Base-by-base conservation (phyloP, 2,329 filamentous ascomycete genomes). In the Raffaelea arxii region DNA sequence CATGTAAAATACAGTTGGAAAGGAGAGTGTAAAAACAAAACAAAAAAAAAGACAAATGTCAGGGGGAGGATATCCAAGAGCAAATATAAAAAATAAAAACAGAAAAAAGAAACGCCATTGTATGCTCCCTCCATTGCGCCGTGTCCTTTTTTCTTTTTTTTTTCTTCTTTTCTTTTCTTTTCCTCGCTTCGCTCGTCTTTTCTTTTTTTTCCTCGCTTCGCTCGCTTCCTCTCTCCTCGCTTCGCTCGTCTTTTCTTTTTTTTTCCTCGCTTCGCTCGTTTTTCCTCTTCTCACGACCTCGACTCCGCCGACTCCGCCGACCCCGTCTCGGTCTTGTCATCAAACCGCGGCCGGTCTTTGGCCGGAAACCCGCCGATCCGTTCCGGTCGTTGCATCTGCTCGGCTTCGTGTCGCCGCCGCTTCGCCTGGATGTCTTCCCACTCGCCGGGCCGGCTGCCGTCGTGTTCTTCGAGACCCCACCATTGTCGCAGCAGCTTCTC, bases 401-500 rank as follows among this genome's bases (percentile, higher is more conserved):
- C 69, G 59, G 77, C 74, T 55, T 75, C 71, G 47, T 62, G 59
- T 51, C 68, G 63, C 49, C 67, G 62, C 51, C 67, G 67, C 53
- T 75, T 67, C 49, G 72, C 65, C 52, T 67, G 51, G 41, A 51
- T 49, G 45, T 68, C 55, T 74, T 67, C 52, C 32, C 32, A 18
- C 18, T 18, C 11, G 76, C 76, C 53, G 23, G n/a, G 35, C 25
- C 36, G 36, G n/a, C n/a, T n/a, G 25, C 48, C 48, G 44, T 49
- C 44, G 2, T 25, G 24, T n/a, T 30, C 48, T 41, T 53, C 49
- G 7, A 83, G 57, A 4, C 78, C 78, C 79, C 79, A 83, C 79
- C 79, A 83, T 66, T 82, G 79, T 49, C 77, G 63, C 60, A 82
- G 68, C 50, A 83, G 82, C 40, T 72, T 71, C 62, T 82, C 77